Evolutionary conservation across 371 early-diverging fungal species (phyloP), one percentile per base, ranked within the genome.

Genomic region (Paraphysoderma sedebokerense): DNA sequence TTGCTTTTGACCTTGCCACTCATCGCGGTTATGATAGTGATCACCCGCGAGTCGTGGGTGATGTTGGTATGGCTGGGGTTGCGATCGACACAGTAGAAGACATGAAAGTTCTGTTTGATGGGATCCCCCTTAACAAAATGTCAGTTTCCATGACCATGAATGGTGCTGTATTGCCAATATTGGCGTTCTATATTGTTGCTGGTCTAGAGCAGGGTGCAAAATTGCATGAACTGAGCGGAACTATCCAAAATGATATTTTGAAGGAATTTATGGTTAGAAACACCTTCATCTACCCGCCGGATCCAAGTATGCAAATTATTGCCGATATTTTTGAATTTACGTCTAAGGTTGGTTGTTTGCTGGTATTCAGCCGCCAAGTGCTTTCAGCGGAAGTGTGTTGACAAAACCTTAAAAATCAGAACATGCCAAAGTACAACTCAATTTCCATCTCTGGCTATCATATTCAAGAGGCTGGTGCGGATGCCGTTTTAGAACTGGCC

Each of bases 201-300:
- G 87, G 70, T 30, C 58, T 78, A 55, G 87, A 87, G 60, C 85
- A 87, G 66, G 87, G 87, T 13, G 79, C 81, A 8, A 65, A 70
- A 53, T 62, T 77, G 42, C 68, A 66, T 37, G 82, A 86, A 52
- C 72, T 87, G 46, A 63, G 81, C 2, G 87, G 87, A 23, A 87
- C 87, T 2, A 77, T 87, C 48, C 86, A 87, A 57, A 87, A 87
- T 59, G 87, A 87, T 54, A 87, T 87, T 54, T 61, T 87, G 44
- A 87, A 87, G 57, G 87, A 87, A 58, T 87, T 87, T 53, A 87
- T 86, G 87, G 87, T 87, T 50, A 69, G 87, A 47, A 87, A 87
- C 60, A 86, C 86, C 1, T 87, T 83, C 62, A 86, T 87, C 51
- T 87, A 86, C 52, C 87, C 87, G 13, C 86, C 84, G 1, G 74